Conservation (phyloP, 129 eudicot species). For the Apium graveolens region DNA sequence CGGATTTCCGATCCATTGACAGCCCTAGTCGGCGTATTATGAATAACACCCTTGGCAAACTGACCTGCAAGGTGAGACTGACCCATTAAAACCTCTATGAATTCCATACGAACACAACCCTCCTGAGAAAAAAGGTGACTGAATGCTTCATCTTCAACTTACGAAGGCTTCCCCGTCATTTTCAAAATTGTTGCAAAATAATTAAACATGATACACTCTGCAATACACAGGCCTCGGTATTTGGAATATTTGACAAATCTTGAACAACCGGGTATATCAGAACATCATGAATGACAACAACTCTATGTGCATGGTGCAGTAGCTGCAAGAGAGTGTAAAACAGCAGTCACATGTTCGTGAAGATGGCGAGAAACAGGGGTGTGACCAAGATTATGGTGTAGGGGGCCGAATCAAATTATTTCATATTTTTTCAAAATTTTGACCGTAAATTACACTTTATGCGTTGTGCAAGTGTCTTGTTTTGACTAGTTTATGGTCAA, state of each 20-base stretch:
- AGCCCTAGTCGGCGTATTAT: constrained; percentile 25
- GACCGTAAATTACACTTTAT: too few relatives aligned
- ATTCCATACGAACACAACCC: constrained; percentile 32
- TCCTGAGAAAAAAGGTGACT: constrained; percentile 20
- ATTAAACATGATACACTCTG: constrained; percentile 35
- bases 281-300: constrained; percentile 50
- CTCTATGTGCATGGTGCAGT: constrained; percentile 20
- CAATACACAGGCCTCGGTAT: constrained; percentile 44
- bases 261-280: constrained; percentile 43
- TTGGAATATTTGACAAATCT: constrained; percentile 27
- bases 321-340: constrained; percentile 28
- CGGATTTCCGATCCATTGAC: too few relatives aligned
- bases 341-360: constrained; percentile 27
- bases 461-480: too few relatives aligned
- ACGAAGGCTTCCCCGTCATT: constrained; percentile 3
- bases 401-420: too few relatives aligned
- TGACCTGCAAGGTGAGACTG: constrained; percentile 9
- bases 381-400: too few relatives aligned
- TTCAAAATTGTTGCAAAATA: background rate
- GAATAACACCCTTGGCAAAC: constrained; percentile 25
- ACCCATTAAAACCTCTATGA: constrained; percentile 1
- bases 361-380: too few relatives aligned
- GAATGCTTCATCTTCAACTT: constrained; percentile 2
- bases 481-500: too few relatives aligned
- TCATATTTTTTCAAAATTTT: too few relatives aligned